Evolutionary conservation across 139 green algal genomes (phyloP).

Genomic region (Axilococcus clingmanii): DNA sequence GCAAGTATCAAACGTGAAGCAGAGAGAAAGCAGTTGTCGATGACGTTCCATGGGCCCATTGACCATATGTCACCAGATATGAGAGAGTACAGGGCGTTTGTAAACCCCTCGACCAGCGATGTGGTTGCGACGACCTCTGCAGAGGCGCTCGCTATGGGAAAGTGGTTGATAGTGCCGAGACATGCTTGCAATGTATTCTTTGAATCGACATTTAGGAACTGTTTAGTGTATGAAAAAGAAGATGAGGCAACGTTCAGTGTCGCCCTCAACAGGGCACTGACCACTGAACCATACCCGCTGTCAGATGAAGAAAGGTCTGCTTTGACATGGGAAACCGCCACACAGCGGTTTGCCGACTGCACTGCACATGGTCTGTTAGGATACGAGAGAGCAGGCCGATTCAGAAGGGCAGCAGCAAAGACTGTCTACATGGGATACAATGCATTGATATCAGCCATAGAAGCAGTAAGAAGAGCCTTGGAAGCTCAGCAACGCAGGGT

Average conservation of each 20-base stretch:
- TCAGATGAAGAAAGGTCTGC: slow-evolving; percentile 48
- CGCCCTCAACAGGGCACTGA: slow-evolving; percentile 44
- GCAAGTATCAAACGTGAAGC: slow-evolving; percentile 26
- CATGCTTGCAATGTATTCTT: slow-evolving; percentile 92
- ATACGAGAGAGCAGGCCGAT: neutral
- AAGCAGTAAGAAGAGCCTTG: too few species aligned
- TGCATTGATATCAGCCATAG: neutral
- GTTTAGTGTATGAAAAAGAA: slow-evolving; percentile 62
- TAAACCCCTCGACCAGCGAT: slow-evolving; percentile 84
- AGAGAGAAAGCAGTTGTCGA: slow-evolving; percentile 11
- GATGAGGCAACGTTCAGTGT: slow-evolving; percentile 78
- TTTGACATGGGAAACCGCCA: slow-evolving; percentile 84
- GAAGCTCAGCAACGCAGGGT: too few species aligned
- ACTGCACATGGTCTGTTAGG: neutral
- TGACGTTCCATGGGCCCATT: slow-evolving; percentile 39
- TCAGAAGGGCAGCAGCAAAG: slow-evolving; percentile 3
- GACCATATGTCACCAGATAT: slow-evolving; percentile 47
- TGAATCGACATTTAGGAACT: slow-evolving; percentile 65
- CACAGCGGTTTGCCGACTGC: slow-evolving; percentile 29
- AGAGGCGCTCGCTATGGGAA: slow-evolving; percentile 95
- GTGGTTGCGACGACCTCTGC: slow-evolving; percentile 90
- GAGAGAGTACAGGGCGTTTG: slow-evolving; percentile 60
- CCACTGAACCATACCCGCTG: slow-evolving; percentile 50
- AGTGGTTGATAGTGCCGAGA: slow-evolving; percentile 78
- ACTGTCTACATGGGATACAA: slow-evolving; percentile 9